Conservation (phyloP, 805 yeast genomes). For the Kuraishia piskuri region DNA sequence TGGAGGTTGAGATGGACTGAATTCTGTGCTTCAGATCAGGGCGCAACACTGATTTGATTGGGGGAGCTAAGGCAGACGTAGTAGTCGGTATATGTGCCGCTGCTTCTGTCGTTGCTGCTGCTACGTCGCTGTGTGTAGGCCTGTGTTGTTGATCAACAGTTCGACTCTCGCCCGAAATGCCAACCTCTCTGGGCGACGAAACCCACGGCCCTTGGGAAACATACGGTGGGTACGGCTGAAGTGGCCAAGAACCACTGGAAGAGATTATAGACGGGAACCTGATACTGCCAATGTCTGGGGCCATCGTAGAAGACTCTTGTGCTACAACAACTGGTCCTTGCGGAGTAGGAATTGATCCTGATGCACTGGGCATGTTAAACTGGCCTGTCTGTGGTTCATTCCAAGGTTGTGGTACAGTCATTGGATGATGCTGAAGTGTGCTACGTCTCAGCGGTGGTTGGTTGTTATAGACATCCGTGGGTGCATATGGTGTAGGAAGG, state of each 20-base stretch:
- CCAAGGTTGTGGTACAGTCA: neutral
- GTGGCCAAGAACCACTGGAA: neutral
- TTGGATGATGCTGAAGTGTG: neutral
- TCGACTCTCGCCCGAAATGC: neutral
- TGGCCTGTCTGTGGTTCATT: neutral
- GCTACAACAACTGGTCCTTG: neutral
- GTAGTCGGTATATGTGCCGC: neutral
- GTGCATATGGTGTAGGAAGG: too few species aligned
- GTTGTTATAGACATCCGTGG: neutral
- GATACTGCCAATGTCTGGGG: neutral
- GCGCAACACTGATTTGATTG: neutral
- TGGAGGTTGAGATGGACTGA: neutral
- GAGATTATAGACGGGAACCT: neutral
- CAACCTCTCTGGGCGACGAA: neutral
- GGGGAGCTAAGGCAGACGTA: neutral
- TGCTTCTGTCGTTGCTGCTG: neutral
- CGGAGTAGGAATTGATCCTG: neutral
- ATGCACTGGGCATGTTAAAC: neutral
- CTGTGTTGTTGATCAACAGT: neutral
- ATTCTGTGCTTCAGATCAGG: neutral
- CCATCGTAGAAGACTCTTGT: neutral
- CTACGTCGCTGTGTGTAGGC: neutral
- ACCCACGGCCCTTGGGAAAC: neutral
- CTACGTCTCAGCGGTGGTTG: neutral
- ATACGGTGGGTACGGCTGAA: neutral